Percentiles rank a stretch among this genome's conserved stretches.
phyloP scores from a whole-genome alignment of 345 rosid species.

The Brassica nigra region DNA sequence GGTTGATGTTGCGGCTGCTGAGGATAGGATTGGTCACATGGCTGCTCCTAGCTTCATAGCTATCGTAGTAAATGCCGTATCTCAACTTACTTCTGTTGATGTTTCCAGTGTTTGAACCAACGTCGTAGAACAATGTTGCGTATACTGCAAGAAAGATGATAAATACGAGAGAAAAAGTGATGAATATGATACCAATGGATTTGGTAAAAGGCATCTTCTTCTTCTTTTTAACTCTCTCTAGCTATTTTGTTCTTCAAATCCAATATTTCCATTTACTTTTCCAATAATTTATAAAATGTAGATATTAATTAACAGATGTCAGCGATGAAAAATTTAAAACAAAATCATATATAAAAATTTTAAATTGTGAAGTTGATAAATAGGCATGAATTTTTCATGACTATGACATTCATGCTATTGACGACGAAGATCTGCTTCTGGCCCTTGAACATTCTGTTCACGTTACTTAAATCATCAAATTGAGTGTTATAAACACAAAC shows the following conservation, averaged over 20 bases:
- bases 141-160: conserved; percentile 13
- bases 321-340: not conserved
- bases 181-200: not conserved
- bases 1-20: conserved; percentile 26
- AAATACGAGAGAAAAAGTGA: not conserved
- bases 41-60: conserved; percentile 1
- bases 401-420: not conserved
- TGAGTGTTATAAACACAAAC: not conserved
- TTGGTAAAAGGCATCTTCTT: not conserved
- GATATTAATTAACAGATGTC: conserved; percentile 6
- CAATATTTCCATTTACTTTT: not conserved
- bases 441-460: not conserved
- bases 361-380: not conserved
- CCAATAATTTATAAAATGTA: not conserved
- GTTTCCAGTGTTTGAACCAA: not conserved
- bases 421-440: not conserved
- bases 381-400: not conserved
- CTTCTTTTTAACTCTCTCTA: not conserved
- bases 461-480: not conserved
- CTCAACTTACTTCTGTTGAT: not conserved
- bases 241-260: not conserved
- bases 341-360: not conserved
- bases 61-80: not conserved
- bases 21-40: conserved; percentile 17
- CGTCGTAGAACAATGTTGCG: not conserved